Conservation (phyloP, 2,329 filamentous ascomycete species). For the Xylaria sp. region DNA sequence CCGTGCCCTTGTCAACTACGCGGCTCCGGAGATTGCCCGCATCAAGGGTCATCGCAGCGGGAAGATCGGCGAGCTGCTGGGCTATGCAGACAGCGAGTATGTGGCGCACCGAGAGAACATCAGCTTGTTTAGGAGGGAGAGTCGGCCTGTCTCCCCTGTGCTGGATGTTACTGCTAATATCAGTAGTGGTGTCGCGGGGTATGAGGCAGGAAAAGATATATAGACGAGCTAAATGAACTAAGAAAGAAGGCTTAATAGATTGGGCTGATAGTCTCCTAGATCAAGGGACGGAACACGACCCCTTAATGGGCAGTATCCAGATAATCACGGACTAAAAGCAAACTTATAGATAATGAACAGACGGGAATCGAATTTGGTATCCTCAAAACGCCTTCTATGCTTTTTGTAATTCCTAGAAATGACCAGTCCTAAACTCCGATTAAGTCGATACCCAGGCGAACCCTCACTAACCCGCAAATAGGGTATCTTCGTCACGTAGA, state of each 20-base stretch:
- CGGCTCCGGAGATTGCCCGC: conserved; percentile 80
- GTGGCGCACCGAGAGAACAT: conserved; percentile 90
- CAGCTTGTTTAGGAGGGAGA: conserved; percentile 72
- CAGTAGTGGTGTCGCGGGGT: conserved; percentile 39
- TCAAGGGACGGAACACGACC: not conserved
- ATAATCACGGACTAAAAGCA: not conserved
- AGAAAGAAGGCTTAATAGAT: not conserved
- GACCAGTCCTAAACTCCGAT: conserved; percentile 40
- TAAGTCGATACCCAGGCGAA: not conserved
- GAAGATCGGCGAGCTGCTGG: conserved; percentile 82
- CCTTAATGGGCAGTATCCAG: not conserved
- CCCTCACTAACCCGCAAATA: conserved; percentile 64
- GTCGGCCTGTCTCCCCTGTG: conserved; percentile 63
- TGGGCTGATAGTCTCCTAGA: not conserved
- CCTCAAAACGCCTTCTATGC: conserved; percentile 39
- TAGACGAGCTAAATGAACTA: conserved; percentile 1
- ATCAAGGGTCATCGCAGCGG: conserved; percentile 87
- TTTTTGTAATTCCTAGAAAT: conserved; percentile 22
- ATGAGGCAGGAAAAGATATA: conserved; percentile 34
- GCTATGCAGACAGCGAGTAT: conserved; percentile 95
- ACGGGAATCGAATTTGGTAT: conserved; percentile 38
- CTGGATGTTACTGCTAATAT: conserved; percentile 40
- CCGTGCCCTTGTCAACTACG: conserved; percentile 91
- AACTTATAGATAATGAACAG: conserved; percentile 9
- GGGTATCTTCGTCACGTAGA: conserved; percentile 80